phyloP scores from a whole-genome alignment of 2,329 filamentous ascomycete species.

The Esteya vermicola region DNA sequence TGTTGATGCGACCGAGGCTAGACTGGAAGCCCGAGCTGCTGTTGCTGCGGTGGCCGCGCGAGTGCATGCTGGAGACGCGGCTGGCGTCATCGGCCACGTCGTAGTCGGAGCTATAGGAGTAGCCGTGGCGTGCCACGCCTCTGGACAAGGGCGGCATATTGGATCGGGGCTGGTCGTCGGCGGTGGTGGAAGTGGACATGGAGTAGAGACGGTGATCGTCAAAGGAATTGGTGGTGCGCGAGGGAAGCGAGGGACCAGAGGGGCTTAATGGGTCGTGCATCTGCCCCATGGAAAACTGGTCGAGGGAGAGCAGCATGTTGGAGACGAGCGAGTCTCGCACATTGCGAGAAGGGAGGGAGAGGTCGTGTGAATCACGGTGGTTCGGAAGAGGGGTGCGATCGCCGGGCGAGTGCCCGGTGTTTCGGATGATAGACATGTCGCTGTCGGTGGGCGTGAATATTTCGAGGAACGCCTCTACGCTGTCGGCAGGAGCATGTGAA shows the following conservation, averaged over 20 bases:
- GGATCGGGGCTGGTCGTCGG: constrained; percentile 10
- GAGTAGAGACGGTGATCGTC: constrained; percentile 22
- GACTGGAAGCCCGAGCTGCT: constrained; percentile 61
- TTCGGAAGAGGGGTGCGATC: constrained; percentile 14
- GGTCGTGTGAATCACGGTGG: constrained; percentile 62
- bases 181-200: constrained; percentile 10
- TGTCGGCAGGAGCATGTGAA: constrained; percentile 12
- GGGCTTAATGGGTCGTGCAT: constrained; percentile 15
- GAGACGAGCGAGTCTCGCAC: constrained; percentile 84
- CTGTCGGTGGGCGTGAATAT: constrained; percentile 25
- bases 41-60: constrained; percentile 58
- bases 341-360: constrained; percentile 63
- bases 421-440: constrained; percentile 19
- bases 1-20: constrained; percentile 47
- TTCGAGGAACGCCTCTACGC: constrained; percentile 24
- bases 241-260: constrained; percentile 10
- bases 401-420: constrained; percentile 17
- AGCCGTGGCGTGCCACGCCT: constrained; percentile 23
- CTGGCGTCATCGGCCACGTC: constrained; percentile 41
- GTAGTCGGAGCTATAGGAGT: constrained; percentile 49
- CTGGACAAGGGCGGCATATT: constrained; percentile 2
- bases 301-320: constrained; percentile 88
- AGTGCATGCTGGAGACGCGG: constrained; percentile 35
- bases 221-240: constrained; percentile 11
- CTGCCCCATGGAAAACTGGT: constrained; percentile 56